Evolutionary conservation across 495 filamentous ascomycete genomes (phyloP).

Genomic region (Daldinia grandis): DNA sequence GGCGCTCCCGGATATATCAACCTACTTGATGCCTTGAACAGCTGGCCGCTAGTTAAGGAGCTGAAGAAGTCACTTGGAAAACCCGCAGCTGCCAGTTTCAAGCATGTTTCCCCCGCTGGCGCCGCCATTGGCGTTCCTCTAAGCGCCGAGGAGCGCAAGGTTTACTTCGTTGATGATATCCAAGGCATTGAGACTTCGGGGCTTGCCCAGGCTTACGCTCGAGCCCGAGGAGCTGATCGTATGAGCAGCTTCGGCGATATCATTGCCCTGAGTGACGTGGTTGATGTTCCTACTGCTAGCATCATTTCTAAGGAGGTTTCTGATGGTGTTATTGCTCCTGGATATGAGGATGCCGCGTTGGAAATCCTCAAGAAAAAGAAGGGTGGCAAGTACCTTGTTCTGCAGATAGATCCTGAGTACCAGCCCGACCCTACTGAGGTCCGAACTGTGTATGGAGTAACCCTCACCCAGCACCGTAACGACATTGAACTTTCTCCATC

Average conservation of each 20-base stretch:
- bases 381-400: slow-evolving; percentile 93
- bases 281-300: slow-evolving; percentile 90
- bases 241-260: slow-evolving; percentile 98
- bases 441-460: slow-evolving; percentile 87
- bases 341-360: slow-evolving; percentile 82
- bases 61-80: slow-evolving; percentile 84
- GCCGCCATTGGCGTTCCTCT: slow-evolving; percentile 92
- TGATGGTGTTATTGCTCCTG: slow-evolving; percentile 92
- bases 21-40: slow-evolving; percentile 93
- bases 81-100: slow-evolving; percentile 98
- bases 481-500: slow-evolving; percentile 84
- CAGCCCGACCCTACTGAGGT: slow-evolving; percentile 78
- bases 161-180: slow-evolving; percentile 98
- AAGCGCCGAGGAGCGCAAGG: slow-evolving; percentile 86
- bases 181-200: slow-evolving; percentile 81
- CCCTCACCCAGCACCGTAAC: slow-evolving; percentile 88
- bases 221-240: slow-evolving; percentile 92
- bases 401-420: slow-evolving; percentile 91
- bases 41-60: slow-evolving; percentile 97
- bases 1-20: slow-evolving; percentile 97
- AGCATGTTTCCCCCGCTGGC: slow-evolving; percentile 97
- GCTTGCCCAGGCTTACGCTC: slow-evolving; percentile 93
- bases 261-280: slow-evolving; percentile 88
- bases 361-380: slow-evolving; percentile 98
- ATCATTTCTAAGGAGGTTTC: slow-evolving; percentile 98